These are phyloP conservation scores for Paecilomyces dactylethromorphus DNA, from an alignment of 2,329 filamentous ascomycete species.

Conservation along the genomic window DNA sequence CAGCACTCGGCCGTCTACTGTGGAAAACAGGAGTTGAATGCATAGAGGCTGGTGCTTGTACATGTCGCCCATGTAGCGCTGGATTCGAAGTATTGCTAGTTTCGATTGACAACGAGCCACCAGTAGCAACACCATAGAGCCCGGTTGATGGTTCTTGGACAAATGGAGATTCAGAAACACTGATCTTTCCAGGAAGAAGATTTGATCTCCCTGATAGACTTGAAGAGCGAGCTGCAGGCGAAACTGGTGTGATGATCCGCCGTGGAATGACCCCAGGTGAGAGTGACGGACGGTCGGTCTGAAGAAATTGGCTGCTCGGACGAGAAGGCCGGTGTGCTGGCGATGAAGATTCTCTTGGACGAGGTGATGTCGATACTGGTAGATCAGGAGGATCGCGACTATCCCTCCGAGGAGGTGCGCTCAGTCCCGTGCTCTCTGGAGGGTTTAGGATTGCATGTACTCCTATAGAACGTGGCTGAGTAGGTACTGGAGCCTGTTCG, in stretches of 20 bases:
- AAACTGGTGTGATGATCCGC: constrained; percentile 28
- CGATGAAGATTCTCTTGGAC: constrained; percentile 22
- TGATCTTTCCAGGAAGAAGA: constrained; percentile 20
- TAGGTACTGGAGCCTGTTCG: constrained; percentile 25
- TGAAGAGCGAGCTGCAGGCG: constrained; percentile 29
- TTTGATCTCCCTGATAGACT: constrained; percentile 17
- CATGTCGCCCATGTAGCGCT: constrained; percentile 11
- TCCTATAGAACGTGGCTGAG: constrained; percentile 29
- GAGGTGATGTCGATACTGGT: constrained; percentile 14
- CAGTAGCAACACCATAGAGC: constrained; percentile 17
- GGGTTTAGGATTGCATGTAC: constrained; percentile 38
- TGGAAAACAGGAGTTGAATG: constrained; percentile 28
- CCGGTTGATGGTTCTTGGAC: constrained; percentile 24
- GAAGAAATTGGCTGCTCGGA: constrained; percentile 6
- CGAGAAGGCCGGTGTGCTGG: constrained; percentile 10
- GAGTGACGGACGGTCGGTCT: constrained; percentile 20
- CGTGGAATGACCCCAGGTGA: constrained; percentile 25
- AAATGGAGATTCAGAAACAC: constrained; percentile 29
- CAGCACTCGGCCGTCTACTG: constrained; percentile 23
- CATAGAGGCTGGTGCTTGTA: constrained; percentile 11
- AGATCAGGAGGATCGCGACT: constrained; percentile 17
- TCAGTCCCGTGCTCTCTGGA: constrained; percentile 18
- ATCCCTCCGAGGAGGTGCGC: constrained; percentile 7
- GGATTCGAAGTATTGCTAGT: constrained; percentile 8
- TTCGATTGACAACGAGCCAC: constrained; percentile 20